Base-by-base conservation (phyloP, 2,329 filamentous ascomycete species). In the Talaromyces piceae region DNA sequence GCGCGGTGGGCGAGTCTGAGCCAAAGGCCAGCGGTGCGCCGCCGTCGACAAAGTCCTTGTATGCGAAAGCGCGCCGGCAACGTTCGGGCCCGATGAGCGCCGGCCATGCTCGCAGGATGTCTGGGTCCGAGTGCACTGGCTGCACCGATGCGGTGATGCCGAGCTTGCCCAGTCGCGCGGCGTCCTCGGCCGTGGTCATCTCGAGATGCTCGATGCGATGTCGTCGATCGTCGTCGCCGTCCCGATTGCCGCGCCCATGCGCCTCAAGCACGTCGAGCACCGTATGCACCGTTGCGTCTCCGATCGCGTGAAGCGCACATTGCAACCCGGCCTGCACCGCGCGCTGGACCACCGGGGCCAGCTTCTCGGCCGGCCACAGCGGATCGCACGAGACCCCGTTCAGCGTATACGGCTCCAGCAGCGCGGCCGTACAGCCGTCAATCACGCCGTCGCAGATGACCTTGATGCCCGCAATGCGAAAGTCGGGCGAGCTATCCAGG, bases 191-290 rank as follows among this genome's bases (percentile, higher is more conserved):
- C 0, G 71, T 67, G 0, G 73, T 73, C 51, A 78, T 62, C 54
- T 78, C 75, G 9, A 78, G 64, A 60, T 78, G 75, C 58, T 78
- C 75, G 54, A 78, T 77, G 44, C 75, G 68, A 54, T 77, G 75
- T 20, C 75, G 67, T 20, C 33, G 31, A 33, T 33, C 31, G 2
- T 37, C n/a, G 33, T 33, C 31, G 41, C 69, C 67, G 16, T 66
- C 67, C 3, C 70, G 69, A 1, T 66, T 67, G 20, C 60, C n/a
- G n/a, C n/a, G n/a, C n/a, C n/a, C 59, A 20, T 69, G 67, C 23
- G 70, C 53, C 13, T 72, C 70, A 6, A 78, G 63, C 2, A 67
- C 67, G 45, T 76, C 68, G 55, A 78, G 72, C 12, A 73, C 73
- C 48, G 71, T 70, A 30, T 67, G 65, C 2, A 77, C 66, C 3